Percentiles rank a stretch among this genome's conserved stretches.
Conservation (phyloP, 768 basidiomycete species). For the Russula griseocarnosa region DNA sequence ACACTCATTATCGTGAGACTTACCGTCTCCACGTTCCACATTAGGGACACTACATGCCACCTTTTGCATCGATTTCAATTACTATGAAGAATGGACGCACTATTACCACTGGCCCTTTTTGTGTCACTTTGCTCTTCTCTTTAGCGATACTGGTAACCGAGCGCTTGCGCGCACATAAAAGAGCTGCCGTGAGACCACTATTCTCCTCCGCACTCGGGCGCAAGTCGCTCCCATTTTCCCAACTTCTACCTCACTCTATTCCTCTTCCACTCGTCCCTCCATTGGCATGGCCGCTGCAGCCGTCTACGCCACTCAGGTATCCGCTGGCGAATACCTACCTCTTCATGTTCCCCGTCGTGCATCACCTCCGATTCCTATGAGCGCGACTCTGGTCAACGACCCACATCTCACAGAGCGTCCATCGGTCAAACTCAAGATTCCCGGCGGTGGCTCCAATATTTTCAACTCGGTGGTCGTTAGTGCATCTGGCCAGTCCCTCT, state of each 20-base stretch:
- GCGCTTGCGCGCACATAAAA: constrained; percentile 12
- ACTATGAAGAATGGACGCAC: neutral
- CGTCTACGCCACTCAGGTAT: constrained; percentile 12
- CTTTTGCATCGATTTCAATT: neutral
- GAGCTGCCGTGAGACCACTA: neutral
- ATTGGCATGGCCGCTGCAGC: constrained; percentile 10
- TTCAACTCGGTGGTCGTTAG: constrained; percentile 7
- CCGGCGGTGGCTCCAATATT: constrained; percentile 7
- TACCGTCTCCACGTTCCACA: neutral
- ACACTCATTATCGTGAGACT: neutral
- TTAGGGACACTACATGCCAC: neutral
- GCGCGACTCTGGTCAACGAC: constrained; percentile 10
- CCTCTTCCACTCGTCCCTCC: no score
- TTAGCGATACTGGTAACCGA: neutral
- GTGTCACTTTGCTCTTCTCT: neutral
- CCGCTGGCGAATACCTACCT: constrained; percentile 18
- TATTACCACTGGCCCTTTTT: neutral
- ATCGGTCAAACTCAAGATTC: constrained; percentile 18
- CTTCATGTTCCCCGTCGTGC: neutral
- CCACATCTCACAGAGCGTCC: neutral
- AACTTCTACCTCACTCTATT: no score
- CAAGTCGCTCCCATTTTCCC: constrained; percentile 1
- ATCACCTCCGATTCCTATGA: neutral
- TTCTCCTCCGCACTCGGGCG: constrained; percentile 1
- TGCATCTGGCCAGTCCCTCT: constrained; percentile 5